Base-by-base conservation (phyloP, 78 protist genomes). In the Dictyostelium capitatum region DNA sequence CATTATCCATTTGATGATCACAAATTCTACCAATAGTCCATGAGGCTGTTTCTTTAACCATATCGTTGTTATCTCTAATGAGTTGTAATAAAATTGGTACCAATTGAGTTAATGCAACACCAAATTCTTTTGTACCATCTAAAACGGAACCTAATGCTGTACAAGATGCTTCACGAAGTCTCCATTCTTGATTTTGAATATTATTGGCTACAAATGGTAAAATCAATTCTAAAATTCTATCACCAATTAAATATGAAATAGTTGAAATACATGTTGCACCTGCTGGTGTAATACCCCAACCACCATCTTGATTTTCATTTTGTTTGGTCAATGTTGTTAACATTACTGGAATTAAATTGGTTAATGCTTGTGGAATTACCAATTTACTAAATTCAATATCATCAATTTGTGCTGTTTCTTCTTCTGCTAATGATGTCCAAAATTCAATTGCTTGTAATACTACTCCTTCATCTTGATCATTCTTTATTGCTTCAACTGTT, bases 401-500 rank as follows among this genome's bases (percentile, higher is more conserved):
- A 48, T 90, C 72, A 23, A n/a, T 41, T 12, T 91, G 20, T 20
- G 91, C 90, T 46, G 77, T 28, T 89, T 98, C 99, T 37, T 82
- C 93, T 17, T 98, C 99, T 70, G 97, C 94, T 7, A 98, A 62
- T 6, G 97, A 67, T n/a, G 97, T 77, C 99, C 99, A 98, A 95
- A 98, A 97, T 78, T 97, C 99, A 79, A 98, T 83, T 4, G 98
- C 98, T 59, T 97, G 99, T 77, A 95, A 79, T 3, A 64, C 96
- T 3, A 97, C 97, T 25, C 62, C 95, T 23, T 96, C 99, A 37
- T 72, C 82, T 85, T 19, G 73, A 59, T 81, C 97, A 11, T 14
- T 32, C 64, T 78, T 5, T 72, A 98, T 94, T 6, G 96, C 91
- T 3, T 51, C 14, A 17, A 82, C 20, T 23, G 98, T 97, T 41